Evolutionary conservation across 1,139 yeast species (phyloP), one percentile per base, ranked within the genome.

Genomic region (Hemisphaericaspora xylofermentans): DNA sequence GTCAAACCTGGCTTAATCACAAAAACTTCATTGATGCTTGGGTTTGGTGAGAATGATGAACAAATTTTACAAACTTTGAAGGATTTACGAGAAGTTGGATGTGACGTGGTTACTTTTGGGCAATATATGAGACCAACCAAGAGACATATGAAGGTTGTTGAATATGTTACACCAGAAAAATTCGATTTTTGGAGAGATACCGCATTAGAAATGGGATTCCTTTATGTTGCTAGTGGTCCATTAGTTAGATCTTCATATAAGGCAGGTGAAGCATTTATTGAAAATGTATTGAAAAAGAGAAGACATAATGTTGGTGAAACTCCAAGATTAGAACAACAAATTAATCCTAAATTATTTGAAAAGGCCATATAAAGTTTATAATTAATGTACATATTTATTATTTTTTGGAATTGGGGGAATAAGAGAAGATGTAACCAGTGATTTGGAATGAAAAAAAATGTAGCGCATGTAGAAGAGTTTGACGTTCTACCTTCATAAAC

Each of bases 61-160:
- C 97, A 93, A 64, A 65, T 94, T 18, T 60, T 82, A 56, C 82
- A 80, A 51, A 83, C 98, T 1, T 63, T 94, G 54, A 70, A 62
- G 43, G 95, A 88, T 60, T 71, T 94, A 51, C 78, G 98, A 49
- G 79, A 66, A 16, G 78, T 84, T 40, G 70, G 76, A 7, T 94
- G 96, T 61, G 98, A 94, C 57, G 96, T 94, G 41, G 96, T 94
- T 18, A 94, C 99, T 0, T 93, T 94, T 65, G 99, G 99, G 32
- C 99, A 94, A 66, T 94, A 94, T 64, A 94, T 94, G 99, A 80
- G 98, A 59, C 99, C 99, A 34, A 94, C 99, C 1, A 93, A 88
- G 68, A 82, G 98, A 57, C 99, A 94, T 62, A 88, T 94, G 95
- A 91, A 91, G 69, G 99, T 94, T 32, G 97, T 88, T 16, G 97